These are phyloP conservation scores for Syncephalastrum monosporum DNA, from an alignment of 371 early-diverging fungal species.

Conservation along the genomic window DNA sequence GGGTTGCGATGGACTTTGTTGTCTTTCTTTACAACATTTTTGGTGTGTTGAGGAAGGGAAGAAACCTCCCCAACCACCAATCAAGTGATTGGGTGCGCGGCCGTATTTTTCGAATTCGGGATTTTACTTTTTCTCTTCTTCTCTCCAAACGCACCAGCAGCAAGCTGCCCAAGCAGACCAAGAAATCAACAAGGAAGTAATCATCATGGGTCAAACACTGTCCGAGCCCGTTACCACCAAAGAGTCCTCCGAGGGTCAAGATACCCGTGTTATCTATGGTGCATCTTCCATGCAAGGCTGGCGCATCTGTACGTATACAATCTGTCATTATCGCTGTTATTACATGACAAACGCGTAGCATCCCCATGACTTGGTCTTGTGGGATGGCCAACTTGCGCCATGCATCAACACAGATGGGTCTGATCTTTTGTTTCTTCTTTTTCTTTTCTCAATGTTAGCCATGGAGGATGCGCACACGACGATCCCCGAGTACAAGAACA, in stretches of 20 bases:
- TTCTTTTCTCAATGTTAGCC: slow-evolving; percentile 37
- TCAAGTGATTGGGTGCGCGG: neutral
- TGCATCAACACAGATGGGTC: too few species aligned
- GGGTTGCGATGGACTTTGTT: neutral
- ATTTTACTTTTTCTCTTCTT: slow-evolving; percentile 6
- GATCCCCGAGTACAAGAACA: slow-evolving; percentile 63
- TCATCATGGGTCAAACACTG: slow-evolving; percentile 90
- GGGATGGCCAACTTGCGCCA: too few species aligned
- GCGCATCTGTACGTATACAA: slow-evolving; percentile 77
- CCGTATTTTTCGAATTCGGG: neutral
- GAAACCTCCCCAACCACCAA: neutral
- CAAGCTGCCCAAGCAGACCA: too few species aligned
- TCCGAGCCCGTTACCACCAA: slow-evolving; percentile 93
- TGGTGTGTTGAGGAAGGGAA: neutral
- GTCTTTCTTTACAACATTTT: neutral
- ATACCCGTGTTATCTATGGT: slow-evolving; percentile 78
- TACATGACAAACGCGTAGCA: too few species aligned
- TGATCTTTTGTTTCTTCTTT: too few species aligned
- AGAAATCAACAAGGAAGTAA: neutral
- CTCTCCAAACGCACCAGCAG: neutral
- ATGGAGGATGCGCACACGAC: slow-evolving; percentile 98
- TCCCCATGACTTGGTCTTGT: too few species aligned
- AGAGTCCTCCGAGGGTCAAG: slow-evolving; percentile 69
- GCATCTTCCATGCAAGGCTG: slow-evolving; percentile 97
- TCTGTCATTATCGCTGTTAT: too few species aligned